Evolutionary conservation across 1,284 basidiomycete genomes (phyloP).

Genomic region (Vanrija pseudolonga): DNA sequence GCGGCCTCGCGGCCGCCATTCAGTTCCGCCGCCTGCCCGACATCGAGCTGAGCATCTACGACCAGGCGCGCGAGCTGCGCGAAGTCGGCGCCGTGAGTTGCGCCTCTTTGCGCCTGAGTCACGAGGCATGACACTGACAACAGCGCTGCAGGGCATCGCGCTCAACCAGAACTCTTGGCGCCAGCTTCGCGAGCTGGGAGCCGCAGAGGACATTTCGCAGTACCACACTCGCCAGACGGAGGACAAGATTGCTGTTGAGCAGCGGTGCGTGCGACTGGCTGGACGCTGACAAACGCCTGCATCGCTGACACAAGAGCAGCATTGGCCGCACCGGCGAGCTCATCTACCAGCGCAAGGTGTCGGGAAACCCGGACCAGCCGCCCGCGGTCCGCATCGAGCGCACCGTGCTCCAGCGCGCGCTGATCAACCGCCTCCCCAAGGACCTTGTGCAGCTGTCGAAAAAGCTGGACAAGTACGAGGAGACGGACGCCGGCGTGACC

Average conservation of each 20-base stretch:
- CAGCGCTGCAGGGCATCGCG: constrained; percentile 27
- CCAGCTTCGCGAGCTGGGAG: constrained; percentile 23
- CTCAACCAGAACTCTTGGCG: constrained; percentile 38
- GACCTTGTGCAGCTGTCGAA: constrained; percentile 28
- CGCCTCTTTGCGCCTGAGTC: background rate
- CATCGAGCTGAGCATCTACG: constrained; percentile 27
- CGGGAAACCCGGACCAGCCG: constrained; percentile 17
- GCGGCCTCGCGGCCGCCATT: constrained; percentile 26
- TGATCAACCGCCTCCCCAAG: constrained; percentile 21
- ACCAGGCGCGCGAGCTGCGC: constrained; percentile 29
- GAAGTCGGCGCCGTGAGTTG: constrained; percentile 37
- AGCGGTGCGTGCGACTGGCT: background rate
- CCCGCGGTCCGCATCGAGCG: constrained; percentile 25
- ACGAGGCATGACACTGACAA: background rate
- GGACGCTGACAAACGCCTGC: background rate
- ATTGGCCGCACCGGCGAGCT: constrained; percentile 2
- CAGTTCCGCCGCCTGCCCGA: constrained; percentile 18
- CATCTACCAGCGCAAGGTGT: background rate
- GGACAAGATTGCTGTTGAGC: background rate
- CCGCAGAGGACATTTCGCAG: background rate
- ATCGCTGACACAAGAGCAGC: background rate
- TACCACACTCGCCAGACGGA: background rate
- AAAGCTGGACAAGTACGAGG: constrained; percentile 13
- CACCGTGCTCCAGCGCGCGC: constrained; percentile 30
- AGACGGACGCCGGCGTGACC: constrained; percentile 12